phyloP scores from a whole-genome alignment of 805 yeast genomes.

The Metschnikowia rubicola region DNA sequence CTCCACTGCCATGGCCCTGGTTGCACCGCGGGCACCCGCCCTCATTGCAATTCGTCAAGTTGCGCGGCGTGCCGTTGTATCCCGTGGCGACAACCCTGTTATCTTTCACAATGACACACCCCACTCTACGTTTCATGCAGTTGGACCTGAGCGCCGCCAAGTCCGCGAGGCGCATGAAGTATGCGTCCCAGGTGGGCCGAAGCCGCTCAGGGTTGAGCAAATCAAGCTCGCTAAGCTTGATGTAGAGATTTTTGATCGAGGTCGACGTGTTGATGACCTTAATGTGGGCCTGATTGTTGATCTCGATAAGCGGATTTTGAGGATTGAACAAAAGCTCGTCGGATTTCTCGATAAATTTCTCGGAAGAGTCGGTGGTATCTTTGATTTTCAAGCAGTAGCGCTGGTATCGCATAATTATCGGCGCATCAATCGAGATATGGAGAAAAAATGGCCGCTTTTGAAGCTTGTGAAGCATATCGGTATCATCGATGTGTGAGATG shows the following conservation, averaged over 20 bases:
- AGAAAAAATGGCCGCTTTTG: constrained; percentile 78
- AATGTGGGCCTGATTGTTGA: constrained; percentile 54
- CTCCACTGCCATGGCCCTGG: constrained; percentile 58
- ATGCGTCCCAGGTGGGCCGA: constrained; percentile 94
- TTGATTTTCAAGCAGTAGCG: constrained; percentile 25
- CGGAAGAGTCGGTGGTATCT: constrained; percentile 18
- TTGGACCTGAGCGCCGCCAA: constrained; percentile 90
- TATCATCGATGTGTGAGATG: constrained; percentile 45
- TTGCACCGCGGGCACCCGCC: constrained; percentile 96
- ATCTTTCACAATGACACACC: constrained; percentile 89
- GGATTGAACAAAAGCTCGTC: constrained; percentile 41
- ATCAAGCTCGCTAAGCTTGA: constrained; percentile 39
- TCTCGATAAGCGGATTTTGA: constrained; percentile 51
- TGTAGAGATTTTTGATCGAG: constrained; percentile 32
- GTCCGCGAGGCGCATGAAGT: constrained; percentile 90
- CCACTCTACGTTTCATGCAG: constrained; percentile 97
- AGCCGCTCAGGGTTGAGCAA: constrained; percentile 45
- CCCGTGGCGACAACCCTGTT: constrained; percentile 92
- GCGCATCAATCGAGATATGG: constrained; percentile 76
- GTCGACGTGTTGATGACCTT: constrained; percentile 39
- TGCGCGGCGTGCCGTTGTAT: constrained; percentile 95
- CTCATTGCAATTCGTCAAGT: constrained; percentile 81
- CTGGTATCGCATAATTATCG: constrained; percentile 47
- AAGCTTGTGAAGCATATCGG: constrained; percentile 43
- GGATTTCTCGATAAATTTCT: constrained; percentile 34